Evolutionary conservation across 495 filamentous ascomycete genomes (phyloP).

Genomic region (Talaromyces stipitatus): DNA sequence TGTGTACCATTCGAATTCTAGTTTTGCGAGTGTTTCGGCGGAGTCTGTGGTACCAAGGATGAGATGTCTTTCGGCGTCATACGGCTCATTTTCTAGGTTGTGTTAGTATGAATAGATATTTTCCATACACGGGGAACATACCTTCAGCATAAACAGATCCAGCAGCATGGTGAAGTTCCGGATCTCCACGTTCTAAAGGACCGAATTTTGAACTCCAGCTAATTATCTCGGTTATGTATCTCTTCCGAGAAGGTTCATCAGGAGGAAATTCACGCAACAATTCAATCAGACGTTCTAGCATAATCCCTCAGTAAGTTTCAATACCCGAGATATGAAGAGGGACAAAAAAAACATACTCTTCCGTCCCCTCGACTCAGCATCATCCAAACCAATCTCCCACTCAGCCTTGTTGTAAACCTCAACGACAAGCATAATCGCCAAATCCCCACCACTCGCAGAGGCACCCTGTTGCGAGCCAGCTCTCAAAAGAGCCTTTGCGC

Average conservation of each 20-base stretch:
- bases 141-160: constrained; percentile 81
- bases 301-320: background rate
- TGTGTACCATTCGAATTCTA: constrained; percentile 93
- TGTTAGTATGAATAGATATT: constrained; percentile 4
- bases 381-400: constrained; percentile 58
- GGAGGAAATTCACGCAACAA: constrained; percentile 71
- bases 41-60: constrained; percentile 85
- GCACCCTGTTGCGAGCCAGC: constrained; percentile 70
- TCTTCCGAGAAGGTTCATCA: constrained; percentile 83
- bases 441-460: constrained; percentile 78
- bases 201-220: constrained; percentile 80
- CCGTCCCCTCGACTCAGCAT: constrained; percentile 28
- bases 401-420: constrained; percentile 84
- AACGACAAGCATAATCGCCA: constrained; percentile 73
- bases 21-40: constrained; percentile 63
- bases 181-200: constrained; percentile 85
- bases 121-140: constrained; percentile 14
- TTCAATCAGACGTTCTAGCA: constrained; percentile 46
- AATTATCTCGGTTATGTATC: constrained; percentile 82
- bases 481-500: constrained; percentile 74
- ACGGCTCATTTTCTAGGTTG: constrained; percentile 67
- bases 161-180: constrained; percentile 89
- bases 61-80: constrained; percentile 89
- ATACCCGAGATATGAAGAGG: background rate
- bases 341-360: constrained; percentile 30